These are phyloP conservation scores for Boletus semigastroideus DNA, from an alignment of 1,284 basidiomycete genomes.

Conservation along the genomic window DNA sequence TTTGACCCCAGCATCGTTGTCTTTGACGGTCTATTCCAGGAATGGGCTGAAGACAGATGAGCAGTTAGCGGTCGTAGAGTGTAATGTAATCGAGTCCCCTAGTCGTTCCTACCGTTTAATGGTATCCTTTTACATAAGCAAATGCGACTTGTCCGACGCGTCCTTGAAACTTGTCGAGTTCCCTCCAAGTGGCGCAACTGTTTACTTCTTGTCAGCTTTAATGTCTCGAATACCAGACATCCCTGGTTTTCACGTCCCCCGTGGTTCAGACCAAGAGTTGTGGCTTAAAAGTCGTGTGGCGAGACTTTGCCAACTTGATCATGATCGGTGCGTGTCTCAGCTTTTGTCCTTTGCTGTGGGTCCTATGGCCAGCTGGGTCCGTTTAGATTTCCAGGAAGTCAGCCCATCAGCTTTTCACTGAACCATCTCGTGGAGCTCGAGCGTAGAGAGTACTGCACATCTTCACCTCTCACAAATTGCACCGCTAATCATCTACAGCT, in stretches of 20 bases:
- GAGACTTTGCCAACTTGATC: slow-evolving; percentile 60
- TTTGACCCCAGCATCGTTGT: slow-evolving; percentile 1
- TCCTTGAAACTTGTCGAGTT: too few species aligned
- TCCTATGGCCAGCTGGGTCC: slow-evolving; percentile 7
- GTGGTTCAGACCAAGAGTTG: slow-evolving; percentile 53
- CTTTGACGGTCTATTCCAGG: slow-evolving; percentile 42
- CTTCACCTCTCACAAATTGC: neutral
- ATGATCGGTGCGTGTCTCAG: slow-evolving; percentile 48
- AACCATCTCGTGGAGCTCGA: slow-evolving; percentile 77
- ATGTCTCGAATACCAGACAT: slow-evolving; percentile 61
- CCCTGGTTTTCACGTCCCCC: slow-evolving; percentile 58
- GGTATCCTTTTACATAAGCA: neutral
- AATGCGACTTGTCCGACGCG: neutral
- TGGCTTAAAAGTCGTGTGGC: slow-evolving; percentile 69
- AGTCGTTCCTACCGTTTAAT: slow-evolving; percentile 7
- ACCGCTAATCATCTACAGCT: slow-evolving; percentile 50
- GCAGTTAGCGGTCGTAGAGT: slow-evolving; percentile 23
- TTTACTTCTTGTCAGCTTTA: neutral
- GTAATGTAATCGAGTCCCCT: slow-evolving; percentile 26
- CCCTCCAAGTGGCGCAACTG: neutral
- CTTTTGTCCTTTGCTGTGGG: neutral
- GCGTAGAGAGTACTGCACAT: slow-evolving; percentile 68
- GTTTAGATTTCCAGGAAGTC: slow-evolving; percentile 86
- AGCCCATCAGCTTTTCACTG: slow-evolving; percentile 85
- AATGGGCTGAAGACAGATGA: slow-evolving; percentile 90